Percentiles rank a stretch among this genome's conserved stretches.
Conservation (phyloP, 257 asterid genomes). For the Nicotiana tabacum region DNA sequence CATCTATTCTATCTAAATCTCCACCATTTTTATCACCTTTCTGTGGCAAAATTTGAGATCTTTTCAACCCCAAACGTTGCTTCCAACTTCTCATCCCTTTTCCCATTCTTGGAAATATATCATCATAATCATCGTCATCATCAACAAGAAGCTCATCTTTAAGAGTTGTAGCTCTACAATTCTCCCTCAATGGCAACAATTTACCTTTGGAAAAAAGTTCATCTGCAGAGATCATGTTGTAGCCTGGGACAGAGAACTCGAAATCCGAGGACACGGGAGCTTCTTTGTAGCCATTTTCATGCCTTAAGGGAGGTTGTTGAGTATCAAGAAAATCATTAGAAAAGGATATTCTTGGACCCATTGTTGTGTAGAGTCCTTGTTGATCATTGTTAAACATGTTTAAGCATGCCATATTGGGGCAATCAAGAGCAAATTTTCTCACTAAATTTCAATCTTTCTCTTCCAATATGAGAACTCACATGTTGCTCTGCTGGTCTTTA, state of each 20-base stretch:
- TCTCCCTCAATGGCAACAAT: conserved; percentile 44
- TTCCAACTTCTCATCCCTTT: conserved; percentile 47
- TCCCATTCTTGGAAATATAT: conserved; percentile 10
- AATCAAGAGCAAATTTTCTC: background rate
- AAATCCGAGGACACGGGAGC: conserved; percentile 79
- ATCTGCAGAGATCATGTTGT: conserved; percentile 63
- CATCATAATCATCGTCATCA: conserved; percentile 34
- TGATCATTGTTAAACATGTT: conserved; percentile 27
- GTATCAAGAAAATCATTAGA: conserved; percentile 64
- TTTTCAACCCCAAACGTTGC: conserved; percentile 56
- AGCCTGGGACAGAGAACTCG: conserved; percentile 43
- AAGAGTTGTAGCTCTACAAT: conserved; percentile 40
- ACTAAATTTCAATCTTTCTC: background rate
- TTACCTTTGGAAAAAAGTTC: conserved; percentile 68
- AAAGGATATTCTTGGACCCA: conserved; percentile 80
- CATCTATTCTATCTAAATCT: background rate
- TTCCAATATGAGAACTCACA: background rate
- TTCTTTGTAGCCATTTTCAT: conserved; percentile 57
- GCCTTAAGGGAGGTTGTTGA: conserved; percentile 34
- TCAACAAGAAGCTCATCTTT: conserved; percentile 56
- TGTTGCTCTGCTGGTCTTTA: background rate
- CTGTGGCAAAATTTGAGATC: conserved; percentile 32
- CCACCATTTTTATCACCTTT: conserved; percentile 24
- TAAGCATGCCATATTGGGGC: conserved; percentile 56
- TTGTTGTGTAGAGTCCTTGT: conserved; percentile 32